These are phyloP conservation scores for Vanrija sp. DNA, from an alignment of 1,284 basidiomycete genomes.

Conservation along the genomic window DNA sequence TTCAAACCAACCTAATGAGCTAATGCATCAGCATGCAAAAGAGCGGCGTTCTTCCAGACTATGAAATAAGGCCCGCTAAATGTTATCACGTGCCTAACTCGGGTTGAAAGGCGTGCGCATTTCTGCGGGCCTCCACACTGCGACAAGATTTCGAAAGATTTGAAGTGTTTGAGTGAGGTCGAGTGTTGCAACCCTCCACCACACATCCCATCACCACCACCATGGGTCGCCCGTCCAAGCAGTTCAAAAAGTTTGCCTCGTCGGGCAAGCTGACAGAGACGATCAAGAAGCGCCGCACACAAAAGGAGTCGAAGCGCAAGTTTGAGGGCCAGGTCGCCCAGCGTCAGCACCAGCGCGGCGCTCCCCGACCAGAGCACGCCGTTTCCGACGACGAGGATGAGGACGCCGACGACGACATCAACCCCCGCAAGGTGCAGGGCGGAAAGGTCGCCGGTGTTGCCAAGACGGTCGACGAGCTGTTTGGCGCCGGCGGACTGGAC, in stretches of 20 bases:
- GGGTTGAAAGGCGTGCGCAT: no score
- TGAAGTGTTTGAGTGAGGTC: background rate
- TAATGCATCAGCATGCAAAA: no score
- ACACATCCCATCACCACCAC: conserved; percentile 8
- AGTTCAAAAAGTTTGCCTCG: conserved; percentile 78
- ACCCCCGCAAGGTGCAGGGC: conserved; percentile 45
- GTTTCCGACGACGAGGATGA: conserved; percentile 52
- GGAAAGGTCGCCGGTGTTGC: conserved; percentile 40
- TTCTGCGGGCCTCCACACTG: no score
- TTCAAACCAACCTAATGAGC: no score
- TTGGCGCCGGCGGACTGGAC: conserved; percentile 55
- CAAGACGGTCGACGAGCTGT: conserved; percentile 71
- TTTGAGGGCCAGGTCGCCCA: conserved; percentile 55
- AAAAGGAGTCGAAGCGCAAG: conserved; percentile 69
- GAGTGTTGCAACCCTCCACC: background rate
- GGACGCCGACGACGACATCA: conserved; percentile 34
- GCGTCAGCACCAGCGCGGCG: conserved; percentile 42
- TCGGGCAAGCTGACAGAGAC: conserved; percentile 81
- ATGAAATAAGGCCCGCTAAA: no score
- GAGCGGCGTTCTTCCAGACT: no score
- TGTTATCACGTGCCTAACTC: no score
- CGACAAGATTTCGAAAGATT: no score
- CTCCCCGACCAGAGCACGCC: conserved; percentile 26
- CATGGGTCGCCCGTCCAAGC: conserved; percentile 65
- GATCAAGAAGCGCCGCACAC: conserved; percentile 71